A percentile compares a stretch with the other conserved stretches of the same genome.
Evolutionary conservation across 2,329 filamentous ascomycete genomes (phyloP).

Genomic region (Aspergillus luchuensis): DNA sequence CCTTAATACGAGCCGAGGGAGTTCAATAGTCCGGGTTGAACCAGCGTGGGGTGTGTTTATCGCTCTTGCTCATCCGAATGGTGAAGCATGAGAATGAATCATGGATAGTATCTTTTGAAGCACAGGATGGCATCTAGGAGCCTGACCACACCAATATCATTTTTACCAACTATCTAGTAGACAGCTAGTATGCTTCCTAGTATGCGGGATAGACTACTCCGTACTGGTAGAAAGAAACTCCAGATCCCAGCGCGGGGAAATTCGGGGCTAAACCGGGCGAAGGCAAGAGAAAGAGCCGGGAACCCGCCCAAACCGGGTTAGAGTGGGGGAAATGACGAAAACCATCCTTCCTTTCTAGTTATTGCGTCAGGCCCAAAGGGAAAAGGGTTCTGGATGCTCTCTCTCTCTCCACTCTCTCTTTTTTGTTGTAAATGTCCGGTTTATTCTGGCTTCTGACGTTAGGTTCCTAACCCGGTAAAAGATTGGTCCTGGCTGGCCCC

Average conservation of each 20-base stretch:
- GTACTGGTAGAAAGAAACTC: too few species aligned
- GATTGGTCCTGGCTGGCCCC: slow-evolving; percentile 16
- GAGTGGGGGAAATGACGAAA: slow-evolving; percentile 25
- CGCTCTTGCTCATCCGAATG: background rate
- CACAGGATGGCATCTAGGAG: too few species aligned
- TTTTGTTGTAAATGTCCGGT: too few species aligned
- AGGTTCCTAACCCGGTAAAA: slow-evolving; percentile 14
- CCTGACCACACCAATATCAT: too few species aligned
- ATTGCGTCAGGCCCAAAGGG: slow-evolving; percentile 20
- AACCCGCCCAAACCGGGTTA: slow-evolving; percentile 18
- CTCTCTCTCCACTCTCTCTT: background rate
- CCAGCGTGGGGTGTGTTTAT: background rate
- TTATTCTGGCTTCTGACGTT: slow-evolving; percentile 13
- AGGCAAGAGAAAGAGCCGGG: slow-evolving; percentile 23
- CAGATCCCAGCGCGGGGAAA: slow-evolving; percentile 19
- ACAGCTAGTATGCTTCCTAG: too few species aligned
- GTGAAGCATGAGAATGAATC: background rate
- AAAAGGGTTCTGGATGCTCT: slow-evolving; percentile 3
- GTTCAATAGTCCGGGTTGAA: background rate
- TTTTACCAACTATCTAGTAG: too few species aligned
- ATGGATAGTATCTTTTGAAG: too few species aligned
- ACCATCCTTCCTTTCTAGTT: slow-evolving; percentile 8
- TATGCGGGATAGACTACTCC: too few species aligned
- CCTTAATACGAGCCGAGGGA: background rate
- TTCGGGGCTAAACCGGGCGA: slow-evolving; percentile 21